Evolutionary conservation across 805 yeast species (phyloP).

Genomic region (Candida broadrunensis): DNA sequence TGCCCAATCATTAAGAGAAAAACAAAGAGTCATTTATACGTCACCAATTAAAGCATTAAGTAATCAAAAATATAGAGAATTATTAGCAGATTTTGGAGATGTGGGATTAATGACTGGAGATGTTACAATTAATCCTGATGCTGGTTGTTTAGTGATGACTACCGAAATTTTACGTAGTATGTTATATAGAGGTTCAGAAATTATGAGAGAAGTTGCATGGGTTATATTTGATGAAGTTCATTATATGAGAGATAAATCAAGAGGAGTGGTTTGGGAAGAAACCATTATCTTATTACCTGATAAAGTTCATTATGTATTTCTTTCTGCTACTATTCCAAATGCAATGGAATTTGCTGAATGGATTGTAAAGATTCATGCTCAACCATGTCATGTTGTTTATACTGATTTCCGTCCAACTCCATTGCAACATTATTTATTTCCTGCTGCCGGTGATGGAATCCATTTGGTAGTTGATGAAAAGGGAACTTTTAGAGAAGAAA

Average conservation of each 20-base stretch:
- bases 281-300: conserved; percentile 94
- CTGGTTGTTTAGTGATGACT: conserved; percentile 97
- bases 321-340: conserved; percentile 96
- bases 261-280: conserved; percentile 99
- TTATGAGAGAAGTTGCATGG: conserved; percentile 99
- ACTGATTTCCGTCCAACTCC: conserved; percentile 99
- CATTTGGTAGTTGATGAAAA: conserved; percentile 97
- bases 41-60: conserved; percentile 95
- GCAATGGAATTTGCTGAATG: conserved; percentile 99
- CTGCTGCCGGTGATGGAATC: conserved; percentile 98
- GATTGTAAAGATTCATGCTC: conserved; percentile 92
- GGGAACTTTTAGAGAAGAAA: conserved; percentile 93
- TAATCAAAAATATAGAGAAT: conserved; percentile 90
- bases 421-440: conserved; percentile 92
- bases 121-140: conserved; percentile 97
- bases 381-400: conserved; percentile 98
- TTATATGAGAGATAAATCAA: conserved; percentile 94
- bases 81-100: conserved; percentile 90
- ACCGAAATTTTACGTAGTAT: conserved; percentile 96
- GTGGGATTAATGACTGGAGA: conserved; percentile 99
- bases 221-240: conserved; percentile 98
- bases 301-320: conserved; percentile 88
- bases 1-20: conserved; percentile 88
- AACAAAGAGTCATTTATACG: conserved; percentile 91
- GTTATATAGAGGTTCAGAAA: conserved; percentile 96